Evolutionary conservation across 768 basidiomycete species (phyloP).

Genomic region (Collybia sordida): DNA sequence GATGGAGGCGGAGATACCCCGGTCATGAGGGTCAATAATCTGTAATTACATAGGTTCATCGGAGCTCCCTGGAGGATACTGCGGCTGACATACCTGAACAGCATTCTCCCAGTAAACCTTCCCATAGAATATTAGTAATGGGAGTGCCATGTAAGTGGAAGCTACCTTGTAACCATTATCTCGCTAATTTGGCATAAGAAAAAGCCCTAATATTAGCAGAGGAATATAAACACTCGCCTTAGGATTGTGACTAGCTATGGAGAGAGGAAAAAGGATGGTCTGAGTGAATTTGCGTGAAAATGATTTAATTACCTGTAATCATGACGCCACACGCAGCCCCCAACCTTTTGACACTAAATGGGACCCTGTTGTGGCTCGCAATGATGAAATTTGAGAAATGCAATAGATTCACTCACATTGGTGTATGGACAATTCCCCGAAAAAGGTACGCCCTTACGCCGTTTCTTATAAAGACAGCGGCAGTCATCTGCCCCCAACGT

Average conservation of each 20-base stretch:
- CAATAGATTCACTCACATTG: conserved; percentile 47
- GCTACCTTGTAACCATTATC: conserved; percentile 88
- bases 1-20: conserved; percentile 71
- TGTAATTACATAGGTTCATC: conserved; percentile 25
- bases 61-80: not conserved
- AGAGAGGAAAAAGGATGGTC: conserved; percentile 1
- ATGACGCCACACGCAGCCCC: conserved; percentile 82
- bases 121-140: conserved; percentile 1
- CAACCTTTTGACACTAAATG: conserved; percentile 68
- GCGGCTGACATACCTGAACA: conserved; percentile 55
- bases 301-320: conserved; percentile 69
- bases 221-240: conserved; percentile 46
- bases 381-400: too few species aligned
- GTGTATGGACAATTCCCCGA: conserved; percentile 75
- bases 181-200: conserved; percentile 38
- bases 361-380: conserved; percentile 51
- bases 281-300: conserved; percentile 3
- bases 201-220: not conserved
- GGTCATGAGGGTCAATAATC: conserved; percentile 86
- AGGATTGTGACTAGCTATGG: conserved; percentile 80
- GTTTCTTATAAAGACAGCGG: conserved; percentile 62
- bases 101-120: conserved; percentile 92
- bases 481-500: conserved; percentile 75
- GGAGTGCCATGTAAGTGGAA: not conserved
- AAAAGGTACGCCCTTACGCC: conserved; percentile 71